Percentiles rank a stretch among this genome's conserved stretches.
Evolutionary conservation across 1,284 basidiomycete genomes (phyloP).

Genomic region (Apiotrichum porosum): DNA sequence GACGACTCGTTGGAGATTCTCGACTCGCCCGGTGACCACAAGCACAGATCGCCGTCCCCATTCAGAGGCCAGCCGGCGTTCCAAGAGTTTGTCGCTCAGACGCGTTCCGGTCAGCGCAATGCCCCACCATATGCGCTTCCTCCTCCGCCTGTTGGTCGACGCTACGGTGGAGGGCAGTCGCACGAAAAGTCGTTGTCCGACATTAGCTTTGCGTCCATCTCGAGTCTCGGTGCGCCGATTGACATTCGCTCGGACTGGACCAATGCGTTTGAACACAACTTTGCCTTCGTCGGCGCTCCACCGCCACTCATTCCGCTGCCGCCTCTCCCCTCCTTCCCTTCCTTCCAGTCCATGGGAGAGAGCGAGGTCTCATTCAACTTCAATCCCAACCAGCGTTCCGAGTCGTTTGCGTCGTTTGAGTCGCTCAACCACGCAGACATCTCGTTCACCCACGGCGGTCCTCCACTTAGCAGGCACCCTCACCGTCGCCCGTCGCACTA

Average conservation of each 20-base stretch:
- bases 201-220: conserved; percentile 73
- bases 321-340: conserved; percentile 45
- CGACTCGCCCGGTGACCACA: not conserved
- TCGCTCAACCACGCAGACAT: conserved; percentile 44
- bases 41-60: conserved; percentile 4
- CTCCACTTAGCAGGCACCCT: conserved; percentile 21
- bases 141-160: too few relatives aligned
- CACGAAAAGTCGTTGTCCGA: conserved; percentile 48
- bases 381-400: conserved; percentile 29
- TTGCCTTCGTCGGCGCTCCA: conserved; percentile 26
- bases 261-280: conserved; percentile 56
- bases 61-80: conserved; percentile 39
- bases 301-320: conserved; percentile 10
- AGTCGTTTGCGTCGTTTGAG: conserved; percentile 51
- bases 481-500: conserved; percentile 48
- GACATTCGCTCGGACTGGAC: conserved; percentile 69
- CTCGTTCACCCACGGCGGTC: conserved; percentile 23
- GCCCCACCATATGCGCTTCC: too few relatives aligned
- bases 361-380: not conserved
- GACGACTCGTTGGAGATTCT: conserved; percentile 6
- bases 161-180: too few relatives aligned
- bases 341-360: conserved; percentile 2
- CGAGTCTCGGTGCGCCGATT: conserved; percentile 67
- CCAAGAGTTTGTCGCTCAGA: conserved; percentile 28
- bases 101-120: not conserved